Evolutionary conservation across 179 eudicot species (phyloP), one percentile per base, ranked within the genome.

Genomic region (Camellia oleifera): DNA sequence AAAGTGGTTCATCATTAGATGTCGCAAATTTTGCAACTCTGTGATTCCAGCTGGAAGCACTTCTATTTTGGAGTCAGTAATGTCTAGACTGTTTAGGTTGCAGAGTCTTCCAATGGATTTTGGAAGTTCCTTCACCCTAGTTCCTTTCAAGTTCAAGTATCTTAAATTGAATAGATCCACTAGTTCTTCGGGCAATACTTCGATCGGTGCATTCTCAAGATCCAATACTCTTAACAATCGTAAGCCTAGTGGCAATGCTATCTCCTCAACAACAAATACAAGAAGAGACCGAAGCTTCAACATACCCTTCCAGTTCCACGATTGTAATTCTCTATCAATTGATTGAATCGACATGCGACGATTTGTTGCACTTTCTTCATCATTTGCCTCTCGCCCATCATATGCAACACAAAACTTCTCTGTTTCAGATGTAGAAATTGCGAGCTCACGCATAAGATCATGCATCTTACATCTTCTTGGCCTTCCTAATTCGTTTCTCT

Each of bases 141-240:
- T 79, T 56, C 72, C 58, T 75, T 69, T 74, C n/a, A 88, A 65
- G 69, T 82, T 79, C 8, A 88, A 82, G 18, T 81, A 82, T 56
- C 85, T 80, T 60, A 88, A 69, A 82, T 82, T 81, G 68, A 88
- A 77, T 4, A 85, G 68, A 23, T 72, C 58, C 40, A 70, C 80
- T 9, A 85, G 72, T 40, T 82, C 86, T 72, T 61, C 67, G 3
- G 87, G 82, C 60, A 88, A 72, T 46, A 69, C 73, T 6, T 72
- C 68, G 15, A 88, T 26, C 10, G 83, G 79, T 63, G 78, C 78
- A 50, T 80, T 77, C 32, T 78, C 67, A 67, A 88, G 45, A 69
- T 82, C 86, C 67, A 88, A 74, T 42, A 84, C 85, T 76, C 85
- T 82, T 1, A 88, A 70, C 23, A 84, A 26, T 53, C 46, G 79